Evolutionary conservation across 495 filamentous ascomycete genomes (phyloP).

Genomic region (Lasiosphaeris hirsuta): DNA sequence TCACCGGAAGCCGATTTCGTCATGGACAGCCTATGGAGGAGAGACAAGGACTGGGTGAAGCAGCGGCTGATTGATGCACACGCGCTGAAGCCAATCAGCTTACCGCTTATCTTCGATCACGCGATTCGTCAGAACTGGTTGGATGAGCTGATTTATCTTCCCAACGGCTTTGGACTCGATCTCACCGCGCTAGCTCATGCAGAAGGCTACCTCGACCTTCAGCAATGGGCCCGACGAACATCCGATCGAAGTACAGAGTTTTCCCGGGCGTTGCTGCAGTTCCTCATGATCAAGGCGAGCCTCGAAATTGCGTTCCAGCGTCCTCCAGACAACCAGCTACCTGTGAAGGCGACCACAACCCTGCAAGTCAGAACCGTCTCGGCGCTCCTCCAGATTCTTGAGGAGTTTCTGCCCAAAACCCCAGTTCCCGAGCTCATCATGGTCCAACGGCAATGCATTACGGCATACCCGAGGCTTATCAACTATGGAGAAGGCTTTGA

Average conservation of each 20-base stretch:
- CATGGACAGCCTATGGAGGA: conserved; percentile 82
- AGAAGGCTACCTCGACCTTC: conserved; percentile 71
- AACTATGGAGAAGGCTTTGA: conserved; percentile 92
- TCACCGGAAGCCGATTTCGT: conserved; percentile 71
- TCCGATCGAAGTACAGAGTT: conserved; percentile 59
- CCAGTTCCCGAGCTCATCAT: conserved; percentile 49
- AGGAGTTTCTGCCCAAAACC: conserved; percentile 53
- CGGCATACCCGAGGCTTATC: conserved; percentile 90
- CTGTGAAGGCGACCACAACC: conserved; percentile 47
- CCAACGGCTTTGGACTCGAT: conserved; percentile 81
- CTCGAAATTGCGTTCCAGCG: conserved; percentile 68
- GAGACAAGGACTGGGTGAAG: conserved; percentile 78
- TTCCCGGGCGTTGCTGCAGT: conserved; percentile 62
- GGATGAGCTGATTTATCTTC: conserved; percentile 68
- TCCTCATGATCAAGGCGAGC: conserved; percentile 76
- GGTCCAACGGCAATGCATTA: conserved; percentile 83
- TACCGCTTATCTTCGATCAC: conserved; percentile 80
- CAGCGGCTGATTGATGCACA: conserved; percentile 76
- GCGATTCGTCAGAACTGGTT: conserved; percentile 77
- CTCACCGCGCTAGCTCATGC: conserved; percentile 86
- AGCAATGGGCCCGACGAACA: conserved; percentile 73
- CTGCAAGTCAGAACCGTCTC: conserved; percentile 82
- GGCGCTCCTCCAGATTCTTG: conserved; percentile 72
- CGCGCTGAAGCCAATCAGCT: conserved; percentile 65
- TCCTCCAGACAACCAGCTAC: conserved; percentile 56